Base-by-base conservation (phyloP, 2,329 filamentous ascomycete species). In the Calonectria henricotiae region DNA sequence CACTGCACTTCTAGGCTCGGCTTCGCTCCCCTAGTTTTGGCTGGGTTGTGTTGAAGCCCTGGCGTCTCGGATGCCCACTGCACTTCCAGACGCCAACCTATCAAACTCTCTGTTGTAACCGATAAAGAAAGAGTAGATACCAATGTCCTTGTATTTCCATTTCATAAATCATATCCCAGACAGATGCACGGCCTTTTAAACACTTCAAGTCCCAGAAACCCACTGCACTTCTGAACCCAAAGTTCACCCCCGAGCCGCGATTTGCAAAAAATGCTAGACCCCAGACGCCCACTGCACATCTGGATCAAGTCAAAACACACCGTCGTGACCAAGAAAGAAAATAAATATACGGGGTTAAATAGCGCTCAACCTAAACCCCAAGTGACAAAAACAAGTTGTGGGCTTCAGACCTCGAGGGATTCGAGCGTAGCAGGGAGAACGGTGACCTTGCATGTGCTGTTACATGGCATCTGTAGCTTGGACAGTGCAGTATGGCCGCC, bases 401-500 rank as follows among this genome's bases (percentile, higher is more conserved):
- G 15, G n/a, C 27, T 27, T 67, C 65, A 80, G 11, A 74, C 78
- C 44, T 80, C 72, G 1, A 79, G 72, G 6, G 74, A 73, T 11
- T 80, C 72, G 2, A 79, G 72, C 9, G 73, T 74, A 5, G 78
- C 71, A 1, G 74, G 74, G 5, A 73, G 47, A 8, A 61, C 58
- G 15, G 77, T 69, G 43, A 77, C 66, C 27, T 75, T 77, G 63
- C 77, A 78, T 0, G 75, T 71, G n/a, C 66, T 70, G 17, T 77
- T 76, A 15, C 73, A 75, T 1, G 77, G 78, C 63, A 80, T 77
- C 39, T 76, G 75, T 44, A 79, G 20, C 64, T 77, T 73, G 5
- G 73, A 69, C 4, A 81, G 69, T 1, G 79, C 78, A 9, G 66
- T 54, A 39, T 76, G 76, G 0, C 86, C 86, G n/a, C 85, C 86